phyloP scores from a whole-genome alignment of 768 basidiomycete genomes.

The Psilocybe sp. region DNA sequence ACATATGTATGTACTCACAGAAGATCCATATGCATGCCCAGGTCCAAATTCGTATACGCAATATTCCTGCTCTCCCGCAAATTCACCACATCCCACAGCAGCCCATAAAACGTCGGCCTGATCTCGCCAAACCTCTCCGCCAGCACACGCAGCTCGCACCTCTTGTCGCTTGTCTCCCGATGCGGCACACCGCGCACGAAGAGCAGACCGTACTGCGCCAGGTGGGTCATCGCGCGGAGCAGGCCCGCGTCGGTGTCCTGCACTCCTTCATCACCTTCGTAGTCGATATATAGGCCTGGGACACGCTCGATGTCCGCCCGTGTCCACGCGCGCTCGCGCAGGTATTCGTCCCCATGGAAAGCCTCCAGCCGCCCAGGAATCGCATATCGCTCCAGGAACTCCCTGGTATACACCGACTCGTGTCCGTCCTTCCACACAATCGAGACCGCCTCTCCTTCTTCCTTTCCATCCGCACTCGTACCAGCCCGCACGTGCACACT shows the following conservation, averaged over 20 bases:
- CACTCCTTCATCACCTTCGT: slow-evolving; percentile 50
- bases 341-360: slow-evolving; percentile 43
- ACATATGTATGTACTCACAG: slow-evolving; percentile 51
- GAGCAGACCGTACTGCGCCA: slow-evolving; percentile 69
- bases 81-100: slow-evolving; percentile 85
- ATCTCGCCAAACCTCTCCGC: slow-evolving; percentile 73
- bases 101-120: slow-evolving; percentile 86
- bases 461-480: slow-evolving; percentile 39
- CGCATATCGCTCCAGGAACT: slow-evolving; percentile 51
- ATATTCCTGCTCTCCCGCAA: slow-evolving; percentile 78
- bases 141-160: slow-evolving; percentile 67
- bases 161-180: slow-evolving; percentile 50
- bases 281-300: slow-evolving; percentile 52
- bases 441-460: slow-evolving; percentile 26
- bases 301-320: slow-evolving; percentile 30
- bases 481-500: slow-evolving; percentile 32
- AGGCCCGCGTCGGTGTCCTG: slow-evolving; percentile 38
- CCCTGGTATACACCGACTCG: slow-evolving; percentile 46
- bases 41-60: slow-evolving; percentile 87
- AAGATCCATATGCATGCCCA: slow-evolving; percentile 92
- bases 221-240: slow-evolving; percentile 61
- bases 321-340: slow-evolving; percentile 43
- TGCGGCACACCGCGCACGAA: slow-evolving; percentile 72
- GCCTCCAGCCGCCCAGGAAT: slow-evolving; percentile 27
- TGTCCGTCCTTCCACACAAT: slow-evolving; percentile 61